Evolutionary conservation across 345 rosid species (phyloP), one percentile per base, ranked within the genome.

Genomic region (Citropsis articulata): DNA sequence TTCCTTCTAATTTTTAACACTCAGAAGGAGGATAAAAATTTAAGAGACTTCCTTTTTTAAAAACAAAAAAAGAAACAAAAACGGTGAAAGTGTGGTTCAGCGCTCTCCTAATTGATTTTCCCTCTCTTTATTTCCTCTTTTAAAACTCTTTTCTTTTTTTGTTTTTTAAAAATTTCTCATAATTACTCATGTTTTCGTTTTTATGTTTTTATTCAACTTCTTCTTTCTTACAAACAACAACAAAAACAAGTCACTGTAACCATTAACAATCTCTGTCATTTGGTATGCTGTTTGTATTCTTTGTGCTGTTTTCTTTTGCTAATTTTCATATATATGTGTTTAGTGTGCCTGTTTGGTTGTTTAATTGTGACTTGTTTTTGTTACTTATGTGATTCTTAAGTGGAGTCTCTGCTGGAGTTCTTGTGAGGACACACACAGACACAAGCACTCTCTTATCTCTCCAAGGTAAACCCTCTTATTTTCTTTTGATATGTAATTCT

Each of bases 21-120:
- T 53, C 5, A 18, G 18, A 53, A 45, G 50, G 2, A 18, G 57
- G 57, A 19, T 53, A 53, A 53, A 45, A 53, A 4, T 53, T 53
- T 53, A 18, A 53, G 7, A 50, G 57, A 53, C 7, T 18, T 18
- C 2, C 22, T 53, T 53, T 53, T 53, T 4, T 10, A 48, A 48
- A 48, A 40, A 40, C 12, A 0, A 42, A 42, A 42, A 45, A 5
- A 45, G 1, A 5, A 19, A 53, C 22, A 18, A 19, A 4, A 53
- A 53, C 7, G 21, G 57, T 16, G 68, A 61, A 66, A 25, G 5
- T 9, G 68, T 9, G 68, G 8, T 73, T 73, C 56, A 73, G 40
- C 40, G 77, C 69, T 61, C 24, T 73, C 77, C 59, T 61, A 40
- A 61, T 45, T 45, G 50, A 45, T 12, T 73, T 73, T 38, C 77